Percentiles rank a stretch among this genome's conserved stretches.
phyloP scores from a whole-genome alignment of 2,329 filamentous ascomycete species.

The Penicillium frequentans region DNA sequence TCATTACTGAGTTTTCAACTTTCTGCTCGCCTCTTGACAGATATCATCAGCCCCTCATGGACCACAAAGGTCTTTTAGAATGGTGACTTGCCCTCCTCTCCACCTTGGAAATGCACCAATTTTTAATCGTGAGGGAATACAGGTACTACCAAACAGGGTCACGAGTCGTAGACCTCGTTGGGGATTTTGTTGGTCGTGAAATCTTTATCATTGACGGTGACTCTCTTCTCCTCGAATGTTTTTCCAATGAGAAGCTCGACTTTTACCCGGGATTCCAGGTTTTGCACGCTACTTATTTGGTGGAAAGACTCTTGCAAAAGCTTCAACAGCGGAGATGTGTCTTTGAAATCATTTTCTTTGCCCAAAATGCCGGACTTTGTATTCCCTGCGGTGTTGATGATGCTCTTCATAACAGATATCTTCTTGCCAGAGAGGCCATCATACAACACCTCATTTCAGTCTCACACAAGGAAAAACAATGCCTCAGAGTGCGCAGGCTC shows the following conservation, averaged over 20 bases:
- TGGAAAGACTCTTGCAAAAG: conserved; percentile 65
- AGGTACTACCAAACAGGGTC: conserved; percentile 21
- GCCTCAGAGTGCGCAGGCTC: conserved; percentile 28
- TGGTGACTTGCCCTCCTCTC: neutral
- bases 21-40: no score
- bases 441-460: conserved; percentile 61
- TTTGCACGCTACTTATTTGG: conserved; percentile 67
- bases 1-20: no score
- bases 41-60: neutral
- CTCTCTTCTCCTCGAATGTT: conserved; percentile 65
- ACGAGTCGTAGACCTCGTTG: conserved; percentile 63
- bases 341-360: conserved; percentile 71
- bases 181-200: conserved; percentile 73
- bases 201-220: conserved; percentile 73
- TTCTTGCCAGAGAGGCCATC: conserved; percentile 62
- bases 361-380: conserved; percentile 53
- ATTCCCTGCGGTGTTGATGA: conserved; percentile 47
- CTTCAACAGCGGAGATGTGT: conserved; percentile 65
- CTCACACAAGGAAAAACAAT: conserved; percentile 37
- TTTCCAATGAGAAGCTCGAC: conserved; percentile 63
- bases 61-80: neutral
- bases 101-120: neutral
- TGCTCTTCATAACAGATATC: conserved; percentile 52
- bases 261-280: conserved; percentile 66
- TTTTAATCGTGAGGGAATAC: neutral